These are phyloP conservation scores for Wickerhamomyces silvicola DNA, from an alignment of 805 yeast genomes.

Conservation along the genomic window DNA sequence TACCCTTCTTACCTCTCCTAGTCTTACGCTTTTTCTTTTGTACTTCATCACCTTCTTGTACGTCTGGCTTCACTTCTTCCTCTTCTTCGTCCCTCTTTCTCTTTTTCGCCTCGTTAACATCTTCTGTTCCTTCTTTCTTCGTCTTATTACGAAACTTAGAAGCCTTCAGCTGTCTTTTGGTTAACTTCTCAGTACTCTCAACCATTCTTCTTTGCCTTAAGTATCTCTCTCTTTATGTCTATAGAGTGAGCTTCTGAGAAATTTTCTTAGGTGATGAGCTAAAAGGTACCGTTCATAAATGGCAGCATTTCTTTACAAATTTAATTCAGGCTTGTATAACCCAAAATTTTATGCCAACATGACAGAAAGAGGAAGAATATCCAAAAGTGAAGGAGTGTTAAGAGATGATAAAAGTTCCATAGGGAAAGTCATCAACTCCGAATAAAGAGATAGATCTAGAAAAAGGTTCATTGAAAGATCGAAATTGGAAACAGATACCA, in stretches of 20 bases:
- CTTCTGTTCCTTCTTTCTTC: conserved; percentile 16
- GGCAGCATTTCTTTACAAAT: not conserved
- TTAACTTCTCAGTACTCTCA: conserved; percentile 34
- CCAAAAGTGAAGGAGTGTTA: not conserved
- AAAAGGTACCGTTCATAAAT: not conserved
- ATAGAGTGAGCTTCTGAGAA: too few relatives aligned
- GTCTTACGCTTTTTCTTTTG: conserved; percentile 62
- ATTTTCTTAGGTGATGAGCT: conserved; percentile 1
- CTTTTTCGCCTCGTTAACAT: conserved; percentile 17
- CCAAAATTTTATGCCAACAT: not conserved
- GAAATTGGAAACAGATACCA: not conserved
- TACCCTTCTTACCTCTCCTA: conserved; percentile 71
- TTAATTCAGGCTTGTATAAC: too few relatives aligned
- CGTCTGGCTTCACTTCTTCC: conserved; percentile 19
- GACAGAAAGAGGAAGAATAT: not conserved
- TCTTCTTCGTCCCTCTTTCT: conserved; percentile 15
- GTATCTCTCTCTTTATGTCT: conserved; percentile 1
- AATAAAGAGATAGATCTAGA: conserved; percentile 1
- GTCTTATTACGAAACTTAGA: conserved; percentile 44
- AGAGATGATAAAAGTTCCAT: too few relatives aligned
- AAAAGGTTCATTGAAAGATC: conserved; percentile 1
- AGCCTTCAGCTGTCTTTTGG: conserved; percentile 64
- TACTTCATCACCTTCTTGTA: conserved; percentile 25
- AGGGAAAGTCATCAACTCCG: too few relatives aligned
- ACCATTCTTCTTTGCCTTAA: conserved; percentile 5